Base-by-base conservation (phyloP, 495 filamentous ascomycete genomes). In the Talaromyces borbonicus region DNA sequence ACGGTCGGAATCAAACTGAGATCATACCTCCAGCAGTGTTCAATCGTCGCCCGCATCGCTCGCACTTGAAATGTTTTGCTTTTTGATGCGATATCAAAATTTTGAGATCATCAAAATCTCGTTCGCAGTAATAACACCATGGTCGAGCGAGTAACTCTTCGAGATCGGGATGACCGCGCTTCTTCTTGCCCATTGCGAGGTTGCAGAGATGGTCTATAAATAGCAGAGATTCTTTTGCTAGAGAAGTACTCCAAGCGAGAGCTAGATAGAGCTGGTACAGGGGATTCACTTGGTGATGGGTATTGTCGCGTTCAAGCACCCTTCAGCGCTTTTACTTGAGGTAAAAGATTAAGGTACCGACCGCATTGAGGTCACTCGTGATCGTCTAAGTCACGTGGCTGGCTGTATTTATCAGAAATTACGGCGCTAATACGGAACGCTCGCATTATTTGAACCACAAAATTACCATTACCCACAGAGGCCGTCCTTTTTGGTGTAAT, bases 51-150 rank as follows among this genome's bases (percentile, higher is more conserved):
- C 77, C 77, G 58, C 92, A 98, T 69, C 81, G 67, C 50, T 94
- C 87, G 65, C 92, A 98, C 60, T 93, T 95, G 77, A 93, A 97
- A 62, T 98, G 92, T 66, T 96, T 97, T 16, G 92, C 90, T 61
- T 95, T 96, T 58, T 97, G 93, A 66, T 98, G 92, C 42, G 83
- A 84, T 50, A 95, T 93, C 39, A 98, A 79, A 48, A 97, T 87
- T 67, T 93, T 94, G 9, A 96, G 63, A 63, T 97, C 92, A 59
- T 96, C 90, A 53, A 98, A 98, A 66, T 96, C 92, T 64, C 90
- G 81, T 68, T 97, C 92, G 68, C 92, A 98, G 67, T 98, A 98
- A 65, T 95, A 98, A 70, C 92, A 98, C 89, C 89, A 97, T 30
- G 92, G 85, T 36, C 90, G 82, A 46, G 73, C 73, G 23, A 97